phyloP scores from a whole-genome alignment of 2,329 filamentous ascomycete species.

The Apiospora saccharicola region DNA sequence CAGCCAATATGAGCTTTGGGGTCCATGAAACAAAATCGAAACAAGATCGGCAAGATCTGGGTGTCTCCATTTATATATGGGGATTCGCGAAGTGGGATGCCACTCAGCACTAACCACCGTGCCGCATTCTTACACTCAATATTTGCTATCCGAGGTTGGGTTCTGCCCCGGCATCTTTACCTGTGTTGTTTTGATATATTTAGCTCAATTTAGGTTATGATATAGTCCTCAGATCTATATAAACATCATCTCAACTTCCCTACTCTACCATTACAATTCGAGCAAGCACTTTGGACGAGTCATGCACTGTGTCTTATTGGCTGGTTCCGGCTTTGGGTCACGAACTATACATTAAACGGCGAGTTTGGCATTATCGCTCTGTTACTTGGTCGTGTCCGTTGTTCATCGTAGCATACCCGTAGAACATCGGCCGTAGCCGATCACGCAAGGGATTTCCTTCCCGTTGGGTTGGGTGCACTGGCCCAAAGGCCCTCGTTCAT shows the following conservation, averaged over 20 bases:
- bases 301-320: neutral
- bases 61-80: neutral
- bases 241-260: neutral
- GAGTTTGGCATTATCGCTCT: neutral
- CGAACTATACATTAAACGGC: neutral
- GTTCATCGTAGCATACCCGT: neutral
- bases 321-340: neutral
- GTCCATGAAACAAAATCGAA: constrained; percentile 9
- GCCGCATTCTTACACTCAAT: neutral
- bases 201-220: neutral
- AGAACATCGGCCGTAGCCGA: too few relatives aligned
- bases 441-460: neutral
- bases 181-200: neutral
- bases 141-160: neutral
- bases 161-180: neutral
- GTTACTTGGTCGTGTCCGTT: neutral
- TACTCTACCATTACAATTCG: neutral
- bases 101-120: neutral
- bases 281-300: neutral
- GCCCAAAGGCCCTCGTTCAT: neutral
- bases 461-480: neutral
- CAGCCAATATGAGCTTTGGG: neutral
- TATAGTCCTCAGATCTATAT: neutral
- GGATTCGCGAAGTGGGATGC: neutral
- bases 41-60: neutral